Evolutionary conservation across 352 stramenopile species (phyloP), one percentile per base, ranked within the genome.

Genomic region (Thraustochytrium sp.): DNA sequence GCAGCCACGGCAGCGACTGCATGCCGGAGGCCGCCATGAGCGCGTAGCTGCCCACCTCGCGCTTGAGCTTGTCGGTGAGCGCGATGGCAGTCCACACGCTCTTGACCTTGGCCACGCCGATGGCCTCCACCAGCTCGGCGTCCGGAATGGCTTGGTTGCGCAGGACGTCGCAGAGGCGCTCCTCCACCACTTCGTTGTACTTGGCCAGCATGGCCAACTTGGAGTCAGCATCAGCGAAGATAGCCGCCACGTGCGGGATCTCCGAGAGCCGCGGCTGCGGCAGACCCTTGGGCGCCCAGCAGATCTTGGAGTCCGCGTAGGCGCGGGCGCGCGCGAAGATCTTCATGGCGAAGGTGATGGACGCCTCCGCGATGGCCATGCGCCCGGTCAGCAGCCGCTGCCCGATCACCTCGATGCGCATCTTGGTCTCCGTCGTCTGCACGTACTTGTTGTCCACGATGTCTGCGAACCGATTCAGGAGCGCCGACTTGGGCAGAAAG

Each of bases 381-480:
- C 86, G 62, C n/a, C 86, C 86, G 16, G 86, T 88, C 29, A 88
- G 87, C 34, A 88, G 74, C 8, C 86, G 63, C 76, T 88, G 86
- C 37, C 86, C 86, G 49, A 88, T 87, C 2, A 88, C 86, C 40
- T 88, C 85, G 74, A 87, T 82, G 37, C 85, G 59, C 84, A 87
- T 87, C 18, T 49, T 51, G n/a, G 84, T 38, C 42, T 84, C 51
- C 2, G 73, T 73, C 8, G 84, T 87, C 26, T 86, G 72, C 23
- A 84, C 38, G 51, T 88, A 88, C 34, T 87, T 53, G 78, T 86
- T 75, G 31, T 82, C 49, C 29, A 44, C 16, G 23, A 88, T 73
- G n/a, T 88, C 56, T 23, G 85, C 85, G 73, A 85, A 88, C 23
- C 44, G n/a, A 31, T 55, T 83, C 9, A 88, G 59, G 46, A 88